Evolutionary conservation across 306 rosid genomes (phyloP), one percentile per base, ranked within the genome.

Genomic region (Castanospermum australe): DNA sequence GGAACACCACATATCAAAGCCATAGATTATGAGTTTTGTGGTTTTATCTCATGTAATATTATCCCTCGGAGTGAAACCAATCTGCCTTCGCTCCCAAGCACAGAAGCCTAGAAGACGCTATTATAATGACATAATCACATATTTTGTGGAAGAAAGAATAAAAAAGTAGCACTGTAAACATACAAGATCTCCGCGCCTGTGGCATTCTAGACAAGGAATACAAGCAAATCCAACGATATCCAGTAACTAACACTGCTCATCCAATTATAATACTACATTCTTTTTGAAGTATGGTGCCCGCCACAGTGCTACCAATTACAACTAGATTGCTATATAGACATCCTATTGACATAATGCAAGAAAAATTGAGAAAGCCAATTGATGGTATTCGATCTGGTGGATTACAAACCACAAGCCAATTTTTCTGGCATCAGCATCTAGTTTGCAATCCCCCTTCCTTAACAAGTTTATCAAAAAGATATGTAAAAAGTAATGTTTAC

Each of bases 401-500:
- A 51, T 33, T 67, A 33, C 59, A 77, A 73, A 66, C 74, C 45
- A 81, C 36, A 52, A 60, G 33, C 65, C 63, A 75, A 15, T 28
- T 32, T 69, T 64, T 56, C 68, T 11, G 21, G 65, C 51, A 65
- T 56, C 57, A 62, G 67, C 59, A 55, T 67, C 75, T 50, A 72
- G 54, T 5, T 67, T 54, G 50, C 25, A 69, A 14, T 60, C 56
- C 66, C 51, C 47, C 60, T 66, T 56, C 63, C 52, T 24, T 80
- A 61, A 68, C 25, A 67, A 47, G 45, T 33, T 56, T 35, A 61
- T 38, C 10, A 30, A 50, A 47, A 64, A 80, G 54, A 50, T 67
- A 80, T 76, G 47, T 13, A 47, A 50, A 52, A 57, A 47, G 64
- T 11, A 47, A 48, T 50, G 21, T 48, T 86, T 91, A 93, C 98